phyloP scores from a whole-genome alignment of 2,329 filamentous ascomycete genomes.

The Fusarium tupiense region DNA sequence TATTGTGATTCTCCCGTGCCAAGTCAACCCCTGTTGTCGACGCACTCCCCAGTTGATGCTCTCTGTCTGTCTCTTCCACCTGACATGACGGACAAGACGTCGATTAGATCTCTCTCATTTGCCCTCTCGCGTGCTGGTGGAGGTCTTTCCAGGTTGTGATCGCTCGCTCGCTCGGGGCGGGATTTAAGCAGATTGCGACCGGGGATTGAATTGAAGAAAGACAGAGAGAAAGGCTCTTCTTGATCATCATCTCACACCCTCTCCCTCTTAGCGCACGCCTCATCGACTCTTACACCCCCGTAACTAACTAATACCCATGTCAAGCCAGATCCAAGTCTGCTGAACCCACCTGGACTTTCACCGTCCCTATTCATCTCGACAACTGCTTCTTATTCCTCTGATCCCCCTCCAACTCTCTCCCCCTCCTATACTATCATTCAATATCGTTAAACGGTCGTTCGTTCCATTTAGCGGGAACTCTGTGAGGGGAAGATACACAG shows the following conservation, averaged over 20 bases:
- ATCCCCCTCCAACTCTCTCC: slow-evolving; percentile 8
- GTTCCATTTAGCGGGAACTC: not conserved
- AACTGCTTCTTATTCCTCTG: slow-evolving; percentile 31
- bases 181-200: slow-evolving; percentile 43
- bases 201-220: not conserved
- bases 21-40: slow-evolving; percentile 8
- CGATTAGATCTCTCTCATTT: slow-evolving; percentile 44
- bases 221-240: not conserved
- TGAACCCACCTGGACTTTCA: slow-evolving; percentile 31
- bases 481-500: slow-evolving; percentile 9
- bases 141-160: slow-evolving; percentile 36
- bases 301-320: slow-evolving; percentile 16
- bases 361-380: slow-evolving; percentile 37
- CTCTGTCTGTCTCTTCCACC: not conserved
- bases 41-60: slow-evolving; percentile 39
- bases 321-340: slow-evolving; percentile 30
- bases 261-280: slow-evolving; percentile 2
- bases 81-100: slow-evolving; percentile 1
- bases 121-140: slow-evolving; percentile 41
- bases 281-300: not conserved
- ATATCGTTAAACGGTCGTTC: slow-evolving; percentile 10
- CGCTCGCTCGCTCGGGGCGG: slow-evolving; percentile 37
- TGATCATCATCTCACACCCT: not conserved
- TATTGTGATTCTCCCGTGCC: slow-evolving; percentile 6
- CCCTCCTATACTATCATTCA: slow-evolving; percentile 7